Percentiles rank a stretch among this genome's conserved stretches.
Conservation (phyloP, 805 yeast species). For the Kodamaea laetipori region DNA sequence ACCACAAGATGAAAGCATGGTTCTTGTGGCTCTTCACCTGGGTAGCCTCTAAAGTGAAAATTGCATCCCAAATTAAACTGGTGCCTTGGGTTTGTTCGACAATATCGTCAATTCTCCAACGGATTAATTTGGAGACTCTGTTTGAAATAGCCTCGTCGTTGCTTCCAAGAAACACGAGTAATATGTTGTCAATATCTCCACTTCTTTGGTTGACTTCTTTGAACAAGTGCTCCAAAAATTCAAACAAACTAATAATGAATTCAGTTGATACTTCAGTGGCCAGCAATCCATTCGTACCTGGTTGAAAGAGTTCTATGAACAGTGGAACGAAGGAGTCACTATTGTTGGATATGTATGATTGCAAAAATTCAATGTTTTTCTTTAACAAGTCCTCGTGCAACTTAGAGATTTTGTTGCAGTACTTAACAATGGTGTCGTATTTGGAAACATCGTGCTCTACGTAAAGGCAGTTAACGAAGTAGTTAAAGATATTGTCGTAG, state of each 20-base stretch:
- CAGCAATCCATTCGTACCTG: not conserved
- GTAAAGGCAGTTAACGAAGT: slow-evolving; percentile 9
- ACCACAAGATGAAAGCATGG: slow-evolving; percentile 55
- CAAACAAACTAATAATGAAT: slow-evolving; percentile 9
- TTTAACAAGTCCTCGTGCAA: slow-evolving; percentile 19
- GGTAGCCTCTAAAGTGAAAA: slow-evolving; percentile 39
- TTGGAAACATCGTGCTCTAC: slow-evolving; percentile 6
- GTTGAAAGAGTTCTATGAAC: slow-evolving; percentile 5
- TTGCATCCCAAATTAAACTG: slow-evolving; percentile 46
- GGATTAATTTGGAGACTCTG: slow-evolving; percentile 41
- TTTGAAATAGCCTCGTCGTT: slow-evolving; percentile 41
- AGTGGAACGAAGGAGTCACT: slow-evolving; percentile 9
- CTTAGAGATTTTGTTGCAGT: slow-evolving; percentile 19
- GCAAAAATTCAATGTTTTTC: slow-evolving; percentile 2
- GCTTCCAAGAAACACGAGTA: slow-evolving; percentile 29
- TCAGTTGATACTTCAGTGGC: not conserved
- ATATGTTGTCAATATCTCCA: slow-evolving; percentile 7
- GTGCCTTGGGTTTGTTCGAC: slow-evolving; percentile 18
- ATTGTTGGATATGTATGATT: slow-evolving; percentile 2
- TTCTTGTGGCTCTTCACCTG: slow-evolving; percentile 27
- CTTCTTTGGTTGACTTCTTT: not conserved
- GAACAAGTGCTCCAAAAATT: slow-evolving; percentile 10
- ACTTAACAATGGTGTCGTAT: slow-evolving; percentile 17
- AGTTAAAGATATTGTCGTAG: slow-evolving; percentile 11
- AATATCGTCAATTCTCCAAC: slow-evolving; percentile 55